Evolutionary conservation across 1,139 yeast genomes (phyloP).

Genomic region (Saccharomyces pastorianus): DNA sequence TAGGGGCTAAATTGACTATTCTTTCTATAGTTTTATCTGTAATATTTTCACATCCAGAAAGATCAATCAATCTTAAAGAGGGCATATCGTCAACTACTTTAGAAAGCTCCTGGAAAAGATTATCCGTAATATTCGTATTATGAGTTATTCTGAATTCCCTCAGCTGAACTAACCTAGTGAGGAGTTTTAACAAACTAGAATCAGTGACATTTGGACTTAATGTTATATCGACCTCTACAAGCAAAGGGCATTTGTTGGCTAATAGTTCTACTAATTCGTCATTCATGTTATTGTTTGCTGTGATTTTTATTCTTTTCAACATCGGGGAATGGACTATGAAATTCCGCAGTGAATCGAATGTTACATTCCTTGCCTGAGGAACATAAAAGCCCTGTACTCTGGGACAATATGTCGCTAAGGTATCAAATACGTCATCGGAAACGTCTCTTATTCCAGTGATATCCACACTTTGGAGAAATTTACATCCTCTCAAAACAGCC

Average conservation of each 20-base stretch:
- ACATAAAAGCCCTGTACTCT: conserved; percentile 86
- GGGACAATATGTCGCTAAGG: conserved; percentile 66
- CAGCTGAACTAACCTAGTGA: conserved; percentile 56
- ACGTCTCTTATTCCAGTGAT: conserved; percentile 72
- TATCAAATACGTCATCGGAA: conserved; percentile 57
- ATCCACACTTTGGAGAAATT: conserved; percentile 75
- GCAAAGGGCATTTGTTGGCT: conserved; percentile 60
- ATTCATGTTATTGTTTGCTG: conserved; percentile 59
- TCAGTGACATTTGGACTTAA: conserved; percentile 73
- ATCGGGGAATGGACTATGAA: conserved; percentile 60
- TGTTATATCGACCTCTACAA: conserved; percentile 87
- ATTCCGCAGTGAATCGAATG: conserved; percentile 55
- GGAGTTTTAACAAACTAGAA: conserved; percentile 49
- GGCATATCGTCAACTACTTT: conserved; percentile 33
- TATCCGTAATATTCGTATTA: conserved; percentile 62
- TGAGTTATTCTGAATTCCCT: conserved; percentile 79
- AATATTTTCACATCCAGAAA: conserved; percentile 75
- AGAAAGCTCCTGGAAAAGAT: conserved; percentile 28
- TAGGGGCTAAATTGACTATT: conserved; percentile 70
- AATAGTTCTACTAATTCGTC: conserved; percentile 60
- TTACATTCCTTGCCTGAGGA: conserved; percentile 67
- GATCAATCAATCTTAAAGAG: conserved; percentile 67
- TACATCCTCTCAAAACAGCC: conserved; percentile 54
- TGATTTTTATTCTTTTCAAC: conserved; percentile 75
- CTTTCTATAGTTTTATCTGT: conserved; percentile 74